A percentile compares a stretch with the other conserved stretches of the same genome.
These are phyloP conservation scores for Carallia brachiata DNA, from an alignment of 345 rosid species.

Conservation along the genomic window DNA sequence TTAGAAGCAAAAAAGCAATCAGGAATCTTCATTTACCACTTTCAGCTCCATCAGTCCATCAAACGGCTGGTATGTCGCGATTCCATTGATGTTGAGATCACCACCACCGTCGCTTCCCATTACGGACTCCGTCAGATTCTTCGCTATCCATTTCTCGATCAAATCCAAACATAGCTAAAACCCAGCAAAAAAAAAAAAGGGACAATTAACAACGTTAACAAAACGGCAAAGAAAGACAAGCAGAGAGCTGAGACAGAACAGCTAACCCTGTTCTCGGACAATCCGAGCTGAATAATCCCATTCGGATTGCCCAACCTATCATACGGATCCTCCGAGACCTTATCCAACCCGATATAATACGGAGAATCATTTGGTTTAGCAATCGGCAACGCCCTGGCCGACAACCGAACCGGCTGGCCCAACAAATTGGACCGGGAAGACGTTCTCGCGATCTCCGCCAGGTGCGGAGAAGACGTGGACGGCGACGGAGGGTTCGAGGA, in stretches of 20 bases:
- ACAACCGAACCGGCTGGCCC: slow-evolving; percentile 50
- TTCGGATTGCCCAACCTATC: slow-evolving; percentile 45
- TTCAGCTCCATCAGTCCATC: slow-evolving; percentile 74
- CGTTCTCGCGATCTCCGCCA: slow-evolving; percentile 49
- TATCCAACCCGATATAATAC: slow-evolving; percentile 67
- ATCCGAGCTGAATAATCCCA: slow-evolving; percentile 84
- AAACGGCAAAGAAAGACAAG: not conserved
- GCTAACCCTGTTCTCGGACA: slow-evolving; percentile 74
- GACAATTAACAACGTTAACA: not conserved
- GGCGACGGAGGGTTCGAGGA: slow-evolving; percentile 45
- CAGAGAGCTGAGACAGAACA: not conserved
- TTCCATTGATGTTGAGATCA: slow-evolving; percentile 54
- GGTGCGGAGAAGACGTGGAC: slow-evolving; percentile 40
- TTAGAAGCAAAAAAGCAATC: not conserved
- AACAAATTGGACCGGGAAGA: slow-evolving; percentile 51
- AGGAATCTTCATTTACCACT: slow-evolving; percentile 46
- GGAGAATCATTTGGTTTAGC: slow-evolving; percentile 64
- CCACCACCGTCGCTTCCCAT: slow-evolving; percentile 39
- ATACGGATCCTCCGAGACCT: slow-evolving; percentile 57
- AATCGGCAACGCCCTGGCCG: slow-evolving; percentile 50
- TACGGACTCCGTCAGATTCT: slow-evolving; percentile 47
- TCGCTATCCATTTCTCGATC: slow-evolving; percentile 74
- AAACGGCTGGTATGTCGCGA: slow-evolving; percentile 64
- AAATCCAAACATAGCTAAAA: slow-evolving; percentile 81
- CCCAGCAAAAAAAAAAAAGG: not conserved